phyloP scores from a whole-genome alignment of 345 rosid species.

The Salix purpurea region DNA sequence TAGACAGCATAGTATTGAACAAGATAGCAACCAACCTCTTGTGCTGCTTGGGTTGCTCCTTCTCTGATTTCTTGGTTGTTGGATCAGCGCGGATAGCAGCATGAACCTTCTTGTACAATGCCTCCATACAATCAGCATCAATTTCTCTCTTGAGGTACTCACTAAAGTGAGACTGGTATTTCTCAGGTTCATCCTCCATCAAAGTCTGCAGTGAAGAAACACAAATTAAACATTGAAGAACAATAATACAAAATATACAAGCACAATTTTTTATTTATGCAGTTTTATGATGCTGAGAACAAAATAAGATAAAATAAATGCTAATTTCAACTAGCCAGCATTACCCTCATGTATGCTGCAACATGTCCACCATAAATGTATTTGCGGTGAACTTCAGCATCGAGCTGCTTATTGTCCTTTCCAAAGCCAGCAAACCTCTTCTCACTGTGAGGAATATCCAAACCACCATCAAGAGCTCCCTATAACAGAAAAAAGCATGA shows the following conservation, averaged over 20 bases:
- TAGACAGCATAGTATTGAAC: neutral
- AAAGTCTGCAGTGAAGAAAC: conserved; percentile 33
- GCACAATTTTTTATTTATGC: neutral
- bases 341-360: conserved; percentile 73
- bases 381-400: conserved; percentile 77
- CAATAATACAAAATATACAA: neutral
- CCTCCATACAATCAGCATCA: conserved; percentile 55
- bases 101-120: conserved; percentile 64
- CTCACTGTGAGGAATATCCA: conserved; percentile 86
- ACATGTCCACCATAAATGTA: conserved; percentile 81
- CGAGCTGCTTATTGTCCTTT: conserved; percentile 67
- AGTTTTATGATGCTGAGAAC: neutral
- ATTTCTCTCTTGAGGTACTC: conserved; percentile 53
- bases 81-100: conserved; percentile 76
- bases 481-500: conserved; percentile 1
- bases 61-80: conserved; percentile 42
- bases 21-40: conserved; percentile 46
- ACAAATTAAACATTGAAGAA: neutral
- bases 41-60: conserved; percentile 49
- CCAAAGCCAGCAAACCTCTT: conserved; percentile 81
- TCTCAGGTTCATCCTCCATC: conserved; percentile 73
- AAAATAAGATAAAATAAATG: neutral
- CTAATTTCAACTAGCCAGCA: neutral
- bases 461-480: conserved; percentile 95
- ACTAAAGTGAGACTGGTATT: conserved; percentile 65